Conservation (phyloP, 139 green algal species). For the Micractinium sp. region DNA sequence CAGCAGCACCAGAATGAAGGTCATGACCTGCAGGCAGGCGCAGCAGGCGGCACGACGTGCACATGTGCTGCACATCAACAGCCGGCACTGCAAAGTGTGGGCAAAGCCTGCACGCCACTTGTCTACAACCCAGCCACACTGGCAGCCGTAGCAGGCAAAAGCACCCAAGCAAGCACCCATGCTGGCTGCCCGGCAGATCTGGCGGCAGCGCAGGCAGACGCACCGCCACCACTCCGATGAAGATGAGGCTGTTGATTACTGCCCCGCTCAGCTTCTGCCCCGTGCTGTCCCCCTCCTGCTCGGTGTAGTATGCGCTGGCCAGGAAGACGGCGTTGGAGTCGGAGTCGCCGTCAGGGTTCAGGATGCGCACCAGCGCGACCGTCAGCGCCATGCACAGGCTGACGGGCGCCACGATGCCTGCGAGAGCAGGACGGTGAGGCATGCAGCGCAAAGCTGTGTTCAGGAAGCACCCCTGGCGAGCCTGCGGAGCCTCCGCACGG, state of each 20-base stretch:
- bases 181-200: too few relatives aligned
- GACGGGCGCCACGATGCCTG: constrained; percentile 76
- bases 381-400: constrained; percentile 93
- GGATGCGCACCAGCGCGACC: constrained; percentile 80
- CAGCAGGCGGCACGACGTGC: neutral
- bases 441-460: neutral
- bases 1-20: constrained; percentile 88
- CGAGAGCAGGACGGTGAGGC: too few relatives aligned
- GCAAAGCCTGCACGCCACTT: too few relatives aligned
- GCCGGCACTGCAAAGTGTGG: too few relatives aligned
- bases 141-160: neutral
- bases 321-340: constrained; percentile 65
- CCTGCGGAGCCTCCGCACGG: too few relatives aligned
- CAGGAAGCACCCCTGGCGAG: too few relatives aligned
- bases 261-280: constrained; percentile 84
- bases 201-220: neutral
- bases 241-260: constrained; percentile 91
- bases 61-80: too few relatives aligned
- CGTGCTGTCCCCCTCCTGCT: constrained; percentile 79
- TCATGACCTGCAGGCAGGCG: constrained; percentile 73
- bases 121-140: neutral
- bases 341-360: constrained; percentile 80
- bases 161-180: too few relatives aligned
- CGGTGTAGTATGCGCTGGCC: constrained; percentile 80
- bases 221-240: constrained; percentile 80